Base-by-base conservation (phyloP, 352 stramenopile species). In the Phytopythium chamaehyphon region DNA sequence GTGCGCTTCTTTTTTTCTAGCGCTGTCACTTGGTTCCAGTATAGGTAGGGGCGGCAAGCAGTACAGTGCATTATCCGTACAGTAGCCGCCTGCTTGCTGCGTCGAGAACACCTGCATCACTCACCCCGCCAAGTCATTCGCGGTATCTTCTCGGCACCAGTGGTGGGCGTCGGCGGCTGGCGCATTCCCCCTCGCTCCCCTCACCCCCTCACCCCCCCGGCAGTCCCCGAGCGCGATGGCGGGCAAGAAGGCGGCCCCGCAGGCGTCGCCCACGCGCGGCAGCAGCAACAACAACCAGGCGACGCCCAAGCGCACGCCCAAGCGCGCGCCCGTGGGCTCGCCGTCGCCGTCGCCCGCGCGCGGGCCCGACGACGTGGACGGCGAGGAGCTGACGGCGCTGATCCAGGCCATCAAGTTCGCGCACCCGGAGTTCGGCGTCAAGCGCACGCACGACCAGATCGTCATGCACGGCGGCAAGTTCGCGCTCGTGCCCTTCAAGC, bases 391-490 rank as follows among this genome's bases (percentile, higher is more conserved):
- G 23, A 88, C 76, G 33, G 84, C 84, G 54, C 69, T 95, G 12
- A 83, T 95, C 62, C 86, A 92, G 57, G 84, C 84, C 50, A 78
- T 95, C 65, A 95, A 93, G 66, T 95, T 95, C 57, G 82, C 82
- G 23, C 76, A 92, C 55, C 70, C 80, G 5, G 76, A 88, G 26
- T 95, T 82, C 42, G 82, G 80, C 28, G 70, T 83, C 67, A 95
- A 95, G 77, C 82, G 83, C 51, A 71, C 90, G 50, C 79, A 93
- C 66, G 73, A 83, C 14, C 63, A 91, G 56, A 81, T 95, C 35
- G 50, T 76, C 23, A 76, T 73, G 10, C 84, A 95, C 59, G 82
- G 82, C 57, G 81, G 81, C 49, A 89, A 92, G 62, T 95, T 82
- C 50, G 62, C 59, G 42, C 73, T 64, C 47, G 82, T 95, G 38